These are phyloP conservation scores for Cladosporium austrohemisphaericum DNA, from an alignment of 2,329 filamentous ascomycete species.

Conservation along the genomic window DNA sequence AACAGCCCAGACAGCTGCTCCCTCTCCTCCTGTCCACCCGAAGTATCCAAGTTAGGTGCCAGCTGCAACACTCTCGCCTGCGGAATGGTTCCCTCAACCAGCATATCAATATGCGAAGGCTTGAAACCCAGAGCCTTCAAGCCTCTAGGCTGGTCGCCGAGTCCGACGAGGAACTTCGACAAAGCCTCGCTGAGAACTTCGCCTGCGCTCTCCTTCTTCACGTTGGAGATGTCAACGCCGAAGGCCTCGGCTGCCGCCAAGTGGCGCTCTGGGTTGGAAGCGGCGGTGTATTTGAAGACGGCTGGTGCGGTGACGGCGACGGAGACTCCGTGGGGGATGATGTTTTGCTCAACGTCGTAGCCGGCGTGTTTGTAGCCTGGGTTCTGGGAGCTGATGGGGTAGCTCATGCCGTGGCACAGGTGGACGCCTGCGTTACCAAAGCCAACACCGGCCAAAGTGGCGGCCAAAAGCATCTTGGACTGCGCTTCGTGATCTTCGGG, in stretches of 20 bases:
- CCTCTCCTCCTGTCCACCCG: slow-evolving; percentile 45
- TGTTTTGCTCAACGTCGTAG: slow-evolving; percentile 70
- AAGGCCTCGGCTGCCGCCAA: slow-evolving; percentile 85
- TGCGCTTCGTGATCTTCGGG: slow-evolving; percentile 92
- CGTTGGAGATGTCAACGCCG: slow-evolving; percentile 81
- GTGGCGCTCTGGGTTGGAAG: slow-evolving; percentile 90
- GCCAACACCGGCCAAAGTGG: slow-evolving; percentile 89
- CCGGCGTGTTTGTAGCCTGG: slow-evolving; percentile 82
- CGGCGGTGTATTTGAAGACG: slow-evolving; percentile 87
- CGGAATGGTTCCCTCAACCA: slow-evolving; percentile 93
- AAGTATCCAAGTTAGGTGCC: slow-evolving; percentile 67
- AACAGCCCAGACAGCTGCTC: slow-evolving; percentile 48
- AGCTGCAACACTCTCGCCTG: slow-evolving; percentile 88
- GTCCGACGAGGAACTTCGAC: slow-evolving; percentile 69
- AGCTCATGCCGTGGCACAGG: slow-evolving; percentile 87
- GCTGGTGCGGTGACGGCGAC: slow-evolving; percentile 91
- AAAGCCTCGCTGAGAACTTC: slow-evolving; percentile 83
- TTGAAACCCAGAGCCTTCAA: slow-evolving; percentile 80
- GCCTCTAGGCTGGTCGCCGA: slow-evolving; percentile 88
- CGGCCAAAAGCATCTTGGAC: slow-evolving; percentile 89
- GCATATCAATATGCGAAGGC: slow-evolving; percentile 66
- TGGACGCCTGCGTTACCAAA: slow-evolving; percentile 98
- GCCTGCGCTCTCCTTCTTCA: slow-evolving; percentile 84
- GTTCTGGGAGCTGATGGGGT: slow-evolving; percentile 94
- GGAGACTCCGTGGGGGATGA: slow-evolving; percentile 94